Percentiles rank a stretch among this genome's conserved stretches.
Evolutionary conservation across 805 yeast genomes (phyloP).

Genomic region (Candida rishiriensis): DNA sequence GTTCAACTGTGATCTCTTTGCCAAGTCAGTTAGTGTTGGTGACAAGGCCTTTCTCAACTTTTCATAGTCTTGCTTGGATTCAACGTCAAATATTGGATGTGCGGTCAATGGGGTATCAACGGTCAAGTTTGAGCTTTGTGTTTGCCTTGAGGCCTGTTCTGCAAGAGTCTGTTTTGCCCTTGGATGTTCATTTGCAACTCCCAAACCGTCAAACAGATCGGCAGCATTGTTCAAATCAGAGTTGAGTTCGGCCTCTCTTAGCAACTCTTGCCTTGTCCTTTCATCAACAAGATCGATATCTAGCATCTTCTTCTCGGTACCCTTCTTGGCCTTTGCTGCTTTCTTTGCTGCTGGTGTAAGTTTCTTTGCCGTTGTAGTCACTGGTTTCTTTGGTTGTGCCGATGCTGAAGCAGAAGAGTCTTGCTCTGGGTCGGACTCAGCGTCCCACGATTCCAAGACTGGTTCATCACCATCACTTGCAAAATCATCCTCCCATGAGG

Average conservation of each 20-base stretch:
- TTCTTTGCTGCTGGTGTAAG: conserved; percentile 26
- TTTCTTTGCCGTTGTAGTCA: conserved; percentile 23
- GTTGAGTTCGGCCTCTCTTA: conserved; percentile 74
- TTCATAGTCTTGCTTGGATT: conserved; percentile 73
- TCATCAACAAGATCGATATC: conserved; percentile 71
- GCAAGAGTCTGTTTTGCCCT: conserved; percentile 37
- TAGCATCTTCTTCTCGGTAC: conserved; percentile 36
- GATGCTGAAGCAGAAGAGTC: too few relatives aligned
- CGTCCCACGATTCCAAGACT: conserved; percentile 88
- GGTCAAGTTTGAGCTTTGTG: conserved; percentile 35
- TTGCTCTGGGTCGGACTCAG: conserved; percentile 68
- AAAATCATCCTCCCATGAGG: conserved; percentile 77
- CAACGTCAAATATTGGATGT: conserved; percentile 83
- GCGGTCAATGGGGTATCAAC: conserved; percentile 62
- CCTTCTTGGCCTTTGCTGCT: conserved; percentile 38
- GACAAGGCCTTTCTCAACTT: conserved; percentile 70
- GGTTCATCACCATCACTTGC: conserved; percentile 56
- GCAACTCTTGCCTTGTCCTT: conserved; percentile 65
- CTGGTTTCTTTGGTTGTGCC: conserved; percentile 15
- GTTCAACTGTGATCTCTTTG: conserved; percentile 57
- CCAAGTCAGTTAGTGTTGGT: conserved; percentile 54
- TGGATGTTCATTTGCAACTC: conserved; percentile 53
- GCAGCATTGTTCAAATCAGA: conserved; percentile 93
- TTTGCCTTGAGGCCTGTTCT: conserved; percentile 45
- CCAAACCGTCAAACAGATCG: conserved; percentile 76